A percentile compares a stretch with the other conserved stretches of the same genome.
Evolutionary conservation across 768 basidiomycete species (phyloP).

Genomic region (Pulveroboletus sp.): DNA sequence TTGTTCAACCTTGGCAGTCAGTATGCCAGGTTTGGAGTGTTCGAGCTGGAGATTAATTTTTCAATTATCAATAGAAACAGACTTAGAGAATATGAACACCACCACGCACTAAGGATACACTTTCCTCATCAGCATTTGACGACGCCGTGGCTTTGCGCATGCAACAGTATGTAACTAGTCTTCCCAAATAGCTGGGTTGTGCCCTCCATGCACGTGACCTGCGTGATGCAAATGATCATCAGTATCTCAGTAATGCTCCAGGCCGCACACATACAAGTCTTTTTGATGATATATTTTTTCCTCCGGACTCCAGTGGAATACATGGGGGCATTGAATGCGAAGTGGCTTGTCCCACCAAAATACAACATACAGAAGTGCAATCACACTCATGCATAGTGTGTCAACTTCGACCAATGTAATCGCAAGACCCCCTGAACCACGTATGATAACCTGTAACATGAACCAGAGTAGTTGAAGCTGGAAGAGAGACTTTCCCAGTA

Average conservation of each 20-base stretch:
- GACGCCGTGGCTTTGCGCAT: neutral
- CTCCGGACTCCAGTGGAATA: neutral
- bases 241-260: neutral
- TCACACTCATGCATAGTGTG: neutral
- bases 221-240: neutral
- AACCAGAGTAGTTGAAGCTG: neutral
- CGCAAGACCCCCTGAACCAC: neutral
- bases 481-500: neutral
- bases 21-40: no score
- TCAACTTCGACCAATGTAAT: conserved; percentile 3
- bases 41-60: neutral
- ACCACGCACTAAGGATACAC: neutral
- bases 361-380: neutral
- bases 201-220: neutral
- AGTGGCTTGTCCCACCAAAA: conserved; percentile 3
- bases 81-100: neutral
- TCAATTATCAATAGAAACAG: neutral
- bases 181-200: neutral
- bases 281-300: neutral
- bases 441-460: neutral
- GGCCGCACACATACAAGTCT: neutral
- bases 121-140: neutral
- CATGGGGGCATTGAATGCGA: neutral
- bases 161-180: no score
- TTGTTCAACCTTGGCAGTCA: no score